phyloP scores from a whole-genome alignment of 2,329 filamentous ascomycete genomes.

The Atkinsonella hypoxylon region DNA sequence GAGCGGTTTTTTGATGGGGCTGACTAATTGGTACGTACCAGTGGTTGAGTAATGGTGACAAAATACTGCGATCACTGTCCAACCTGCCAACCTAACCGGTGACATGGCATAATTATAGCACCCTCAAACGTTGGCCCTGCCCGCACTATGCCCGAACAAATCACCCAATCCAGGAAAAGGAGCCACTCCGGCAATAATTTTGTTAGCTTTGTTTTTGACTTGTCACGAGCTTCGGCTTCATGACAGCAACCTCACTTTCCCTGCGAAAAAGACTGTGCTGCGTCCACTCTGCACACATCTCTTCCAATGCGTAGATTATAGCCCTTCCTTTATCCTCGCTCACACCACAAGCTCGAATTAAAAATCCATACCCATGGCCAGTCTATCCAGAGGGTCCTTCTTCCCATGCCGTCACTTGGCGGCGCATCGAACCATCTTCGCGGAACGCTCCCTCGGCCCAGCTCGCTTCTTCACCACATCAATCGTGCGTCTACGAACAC shows the following conservation, averaged over 20 bases:
- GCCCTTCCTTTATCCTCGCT: background rate
- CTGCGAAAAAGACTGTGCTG: background rate
- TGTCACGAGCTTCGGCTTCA: background rate
- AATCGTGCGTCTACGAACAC: slow-evolving; percentile 11
- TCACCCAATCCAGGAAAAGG: background rate
- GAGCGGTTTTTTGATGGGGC: slow-evolving; percentile 19
- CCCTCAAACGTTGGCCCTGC: background rate
- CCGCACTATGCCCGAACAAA: background rate
- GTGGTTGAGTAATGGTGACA: background rate
- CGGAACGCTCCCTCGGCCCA: slow-evolving; percentile 9
- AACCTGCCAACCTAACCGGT: too few relatives aligned
- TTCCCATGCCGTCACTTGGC: slow-evolving; percentile 16
- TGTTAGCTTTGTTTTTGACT: background rate
- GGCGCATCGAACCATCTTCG: slow-evolving; percentile 11
- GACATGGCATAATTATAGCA: background rate
- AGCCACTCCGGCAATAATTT: background rate
- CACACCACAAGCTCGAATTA: too few relatives aligned
- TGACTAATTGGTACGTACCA: slow-evolving; percentile 3
- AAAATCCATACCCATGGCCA: slow-evolving; percentile 15
- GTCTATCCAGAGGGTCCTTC: slow-evolving; percentile 19
- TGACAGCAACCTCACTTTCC: background rate
- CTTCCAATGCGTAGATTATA: background rate
- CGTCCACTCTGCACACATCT: background rate
- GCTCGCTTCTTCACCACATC: slow-evolving; percentile 21
- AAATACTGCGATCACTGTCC: background rate